Conservation (phyloP, 192 early-diverging fungal genomes). For the Umbelopsis isabellina region DNA sequence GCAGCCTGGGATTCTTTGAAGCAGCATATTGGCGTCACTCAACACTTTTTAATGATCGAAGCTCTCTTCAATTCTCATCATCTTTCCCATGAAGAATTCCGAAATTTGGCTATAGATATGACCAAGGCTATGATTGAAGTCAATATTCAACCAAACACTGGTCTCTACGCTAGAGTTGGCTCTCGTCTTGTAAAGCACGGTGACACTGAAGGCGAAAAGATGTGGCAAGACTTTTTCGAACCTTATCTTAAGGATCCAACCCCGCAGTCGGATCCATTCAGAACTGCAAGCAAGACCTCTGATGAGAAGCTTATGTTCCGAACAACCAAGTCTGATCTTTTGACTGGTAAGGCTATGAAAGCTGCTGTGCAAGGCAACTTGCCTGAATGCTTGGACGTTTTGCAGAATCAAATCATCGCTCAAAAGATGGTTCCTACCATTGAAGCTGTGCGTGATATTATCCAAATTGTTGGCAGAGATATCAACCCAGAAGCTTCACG, state of each 20-base stretch:
- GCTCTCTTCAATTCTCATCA: conserved; percentile 8
- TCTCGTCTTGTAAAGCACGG: conserved; percentile 14
- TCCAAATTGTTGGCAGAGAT: conserved; percentile 39
- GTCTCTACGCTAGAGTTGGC: conserved; percentile 8
- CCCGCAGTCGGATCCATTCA: background rate
- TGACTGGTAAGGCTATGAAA: conserved; percentile 25
- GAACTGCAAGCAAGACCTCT: no score
- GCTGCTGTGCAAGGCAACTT: conserved; percentile 26
- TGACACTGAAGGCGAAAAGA: conserved; percentile 21
- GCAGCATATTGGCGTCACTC: background rate
- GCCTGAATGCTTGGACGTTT: conserved; percentile 18
- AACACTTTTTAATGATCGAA: conserved; percentile 6
- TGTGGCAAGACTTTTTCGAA: conserved; percentile 18
- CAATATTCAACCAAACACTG: conserved; percentile 3
- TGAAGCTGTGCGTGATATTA: conserved; percentile 39
- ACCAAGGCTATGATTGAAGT: conserved; percentile 16
- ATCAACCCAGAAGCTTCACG: conserved; percentile 28
- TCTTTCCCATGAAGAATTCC: background rate
- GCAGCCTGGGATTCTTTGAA: background rate
- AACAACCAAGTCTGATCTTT: conserved; percentile 1
- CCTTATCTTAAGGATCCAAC: conserved; percentile 13
- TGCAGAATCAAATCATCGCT: conserved; percentile 22
- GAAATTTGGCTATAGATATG: conserved; percentile 12
- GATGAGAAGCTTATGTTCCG: background rate
- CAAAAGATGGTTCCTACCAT: conserved; percentile 23